phyloP scores from a whole-genome alignment of 208 protist species.

The Angomonas deanei region DNA sequence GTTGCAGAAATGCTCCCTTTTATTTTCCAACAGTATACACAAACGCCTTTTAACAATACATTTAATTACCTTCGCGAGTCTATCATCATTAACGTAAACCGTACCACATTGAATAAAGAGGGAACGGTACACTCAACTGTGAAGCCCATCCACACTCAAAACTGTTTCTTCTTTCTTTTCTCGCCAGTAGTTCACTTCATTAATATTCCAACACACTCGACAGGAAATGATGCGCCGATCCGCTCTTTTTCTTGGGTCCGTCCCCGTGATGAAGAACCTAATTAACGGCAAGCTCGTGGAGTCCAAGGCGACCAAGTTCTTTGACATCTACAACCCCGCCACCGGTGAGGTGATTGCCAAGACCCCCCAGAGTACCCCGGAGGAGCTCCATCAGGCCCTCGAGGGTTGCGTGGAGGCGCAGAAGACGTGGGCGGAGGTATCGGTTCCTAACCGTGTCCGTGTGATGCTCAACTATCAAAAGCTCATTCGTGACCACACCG shows the following conservation, averaged over 20 bases:
- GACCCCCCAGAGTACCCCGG: neutral
- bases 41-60: too few relatives aligned
- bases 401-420: neutral
- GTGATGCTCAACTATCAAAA: slow-evolving; percentile 6
- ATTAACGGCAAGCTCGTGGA: slow-evolving; percentile 6
- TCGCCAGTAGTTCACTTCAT: neutral
- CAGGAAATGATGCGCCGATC: neutral
- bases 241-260: neutral
- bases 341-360: slow-evolving; percentile 5
- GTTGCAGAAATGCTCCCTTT: slow-evolving; percentile 74
- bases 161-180: slow-evolving; percentile 3
- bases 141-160: neutral
- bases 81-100: neutral
- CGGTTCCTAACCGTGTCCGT: slow-evolving; percentile 1
- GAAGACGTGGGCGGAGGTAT: slow-evolving; percentile 3
- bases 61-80: too few relatives aligned
- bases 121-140: slow-evolving; percentile 32
- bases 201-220: neutral
- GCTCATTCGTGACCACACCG: slow-evolving; percentile 6
- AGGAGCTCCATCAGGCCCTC: slow-evolving; percentile 1
- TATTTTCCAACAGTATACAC: slow-evolving; percentile 68
- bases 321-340: slow-evolving; percentile 5
- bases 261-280: slow-evolving; percentile 1
- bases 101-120: too few relatives aligned
- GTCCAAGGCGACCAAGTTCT: slow-evolving; percentile 7